Evolutionary conservation across 2,329 filamentous ascomycete species (phyloP).

Genomic region (Leptoxyphium fumago): DNA sequence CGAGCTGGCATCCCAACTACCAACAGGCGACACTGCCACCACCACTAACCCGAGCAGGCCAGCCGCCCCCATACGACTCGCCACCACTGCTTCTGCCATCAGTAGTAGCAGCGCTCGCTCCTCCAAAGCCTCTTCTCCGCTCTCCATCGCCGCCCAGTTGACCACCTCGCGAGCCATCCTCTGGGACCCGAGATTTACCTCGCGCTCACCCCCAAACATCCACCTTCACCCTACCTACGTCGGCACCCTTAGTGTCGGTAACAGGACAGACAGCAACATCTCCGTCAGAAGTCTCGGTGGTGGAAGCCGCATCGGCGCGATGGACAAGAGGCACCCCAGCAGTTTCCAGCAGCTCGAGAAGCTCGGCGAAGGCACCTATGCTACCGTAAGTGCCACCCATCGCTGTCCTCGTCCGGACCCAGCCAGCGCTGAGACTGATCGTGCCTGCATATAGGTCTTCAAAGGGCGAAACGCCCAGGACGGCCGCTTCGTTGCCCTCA

Average conservation of each 20-base stretch:
- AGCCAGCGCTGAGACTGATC: no score
- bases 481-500: slow-evolving; percentile 87
- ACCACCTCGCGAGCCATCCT: slow-evolving; percentile 35
- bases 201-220: slow-evolving; percentile 28
- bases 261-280: slow-evolving; percentile 37
- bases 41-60: neutral
- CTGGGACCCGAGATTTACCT: slow-evolving; percentile 34
- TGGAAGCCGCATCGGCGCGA: slow-evolving; percentile 32
- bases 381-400: slow-evolving; percentile 55
- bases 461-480: slow-evolving; percentile 96
- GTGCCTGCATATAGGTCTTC: slow-evolving; percentile 54
- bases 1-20: neutral
- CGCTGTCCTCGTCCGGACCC: no score
- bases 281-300: slow-evolving; percentile 33
- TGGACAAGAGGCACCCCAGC: slow-evolving; percentile 91
- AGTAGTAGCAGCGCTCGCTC: neutral
- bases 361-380: slow-evolving; percentile 96
- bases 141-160: slow-evolving; percentile 30
- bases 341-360: slow-evolving; percentile 98
- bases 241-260: slow-evolving; percentile 30
- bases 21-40: neutral
- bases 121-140: slow-evolving; percentile 11
- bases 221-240: slow-evolving; percentile 34
- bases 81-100: neutral
- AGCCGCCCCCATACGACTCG: neutral